Conservation (phyloP, 805 yeast genomes). For the Metschnikowia peoriensis region DNA sequence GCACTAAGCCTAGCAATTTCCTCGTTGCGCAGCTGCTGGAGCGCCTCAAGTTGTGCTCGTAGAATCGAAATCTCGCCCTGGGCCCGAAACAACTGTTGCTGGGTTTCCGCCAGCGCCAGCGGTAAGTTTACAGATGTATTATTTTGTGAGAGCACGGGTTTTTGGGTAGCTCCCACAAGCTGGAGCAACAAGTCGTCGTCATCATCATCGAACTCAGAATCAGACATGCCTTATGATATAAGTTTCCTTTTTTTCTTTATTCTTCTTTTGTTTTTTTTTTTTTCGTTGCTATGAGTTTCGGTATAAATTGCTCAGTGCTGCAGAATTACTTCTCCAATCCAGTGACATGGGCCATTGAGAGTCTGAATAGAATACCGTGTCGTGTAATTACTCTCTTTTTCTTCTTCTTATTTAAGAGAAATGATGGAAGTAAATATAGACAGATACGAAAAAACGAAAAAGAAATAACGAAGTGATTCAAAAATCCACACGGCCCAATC, state of each 20-base stretch:
- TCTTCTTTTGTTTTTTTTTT: no score
- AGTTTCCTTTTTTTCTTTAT: no score
- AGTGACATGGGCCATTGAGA: not conserved
- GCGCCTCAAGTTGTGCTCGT: constrained; percentile 56
- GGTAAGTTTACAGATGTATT: constrained; percentile 6
- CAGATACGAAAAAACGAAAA: no score
- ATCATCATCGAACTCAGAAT: constrained; percentile 35
- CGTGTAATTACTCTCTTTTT: not conserved
- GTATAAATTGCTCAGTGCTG: not conserved
- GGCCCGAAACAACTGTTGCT: constrained; percentile 45
- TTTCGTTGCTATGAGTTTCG: no score
- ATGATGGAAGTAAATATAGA: not conserved
- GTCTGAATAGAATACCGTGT: no score
- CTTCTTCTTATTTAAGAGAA: not conserved
- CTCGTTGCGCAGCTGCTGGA: constrained; percentile 39
- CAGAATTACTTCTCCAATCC: no score
- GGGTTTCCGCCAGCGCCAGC: constrained; percentile 2
- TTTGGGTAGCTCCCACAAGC: constrained; percentile 42
- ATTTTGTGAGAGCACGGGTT: constrained; percentile 2
- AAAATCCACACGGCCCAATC: no score
- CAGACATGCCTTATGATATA: constrained; percentile 6
- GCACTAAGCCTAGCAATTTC: constrained; percentile 30
- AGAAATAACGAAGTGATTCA: no score
- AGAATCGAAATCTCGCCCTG: constrained; percentile 82
- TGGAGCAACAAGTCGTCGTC: constrained; percentile 49